Evolutionary conservation across 2,329 filamentous ascomycete species (phyloP), one percentile per base, ranked within the genome.

Genomic region (Exserohilum rostratum): DNA sequence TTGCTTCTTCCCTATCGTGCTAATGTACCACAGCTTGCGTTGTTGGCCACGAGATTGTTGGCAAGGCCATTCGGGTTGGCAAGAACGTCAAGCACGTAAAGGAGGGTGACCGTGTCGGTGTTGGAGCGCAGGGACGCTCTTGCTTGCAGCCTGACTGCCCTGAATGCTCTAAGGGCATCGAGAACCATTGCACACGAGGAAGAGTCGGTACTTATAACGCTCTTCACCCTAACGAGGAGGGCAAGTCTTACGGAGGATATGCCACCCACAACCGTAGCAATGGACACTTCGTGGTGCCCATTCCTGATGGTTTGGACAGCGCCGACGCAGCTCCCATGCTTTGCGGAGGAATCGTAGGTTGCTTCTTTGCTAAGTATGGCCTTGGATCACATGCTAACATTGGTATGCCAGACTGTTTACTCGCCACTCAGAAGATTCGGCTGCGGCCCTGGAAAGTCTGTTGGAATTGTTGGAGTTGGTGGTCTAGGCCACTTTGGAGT

Each of bases 341-440:
- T 61, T 96, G 91, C 75, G 91, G 90, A 37, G 91, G 91, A 57
- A 81, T 95, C 60, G 43, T 46, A 46, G 27, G 43, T 46, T 5
- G 12, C n/a, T 2, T 12, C 12, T 17, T 12, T 7, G n/a, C 25
- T 27, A 2, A 35, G 7, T 2, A 17, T 13, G 11, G 17, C 7
- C 3, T 6, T 18, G n/a, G 9, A 33, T 3, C 10, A 18, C n/a
- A 27, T 22, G n/a, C 31, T 46, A 7, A 46, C 31, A 10, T 10
- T 27, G 20, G 5, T 30, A 25, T 30, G 12, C 27, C 12, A 46
- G 43, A 95, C 91, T 0, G 85, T 86, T 30, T 96, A 87, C 79
- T 88, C 84, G 55, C 91, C 91, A 0, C 80, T 96, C 12, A 86
- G 89, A 52, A 83, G 90, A 33, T 87, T 92, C 63, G 89, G 89